Base-by-base conservation (phyloP, 129 eudicot species). In the Tagetes patula region DNA sequence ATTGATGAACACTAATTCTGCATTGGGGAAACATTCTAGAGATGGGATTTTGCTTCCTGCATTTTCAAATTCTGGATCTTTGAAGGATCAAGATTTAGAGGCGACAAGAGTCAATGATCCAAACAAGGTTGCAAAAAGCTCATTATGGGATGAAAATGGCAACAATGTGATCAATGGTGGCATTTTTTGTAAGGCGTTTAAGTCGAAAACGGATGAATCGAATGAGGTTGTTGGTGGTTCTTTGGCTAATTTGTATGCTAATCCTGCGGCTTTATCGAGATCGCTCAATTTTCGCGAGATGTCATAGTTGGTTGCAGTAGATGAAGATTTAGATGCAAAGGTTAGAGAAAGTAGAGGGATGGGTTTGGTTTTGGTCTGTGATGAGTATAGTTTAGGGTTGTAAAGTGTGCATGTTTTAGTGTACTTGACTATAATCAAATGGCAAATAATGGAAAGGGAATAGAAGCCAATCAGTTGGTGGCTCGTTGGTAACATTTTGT, bases 1-100 rank as follows among this genome's bases (percentile, higher is more conserved):
- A 70, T 37, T 34, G 36, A 73, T 33, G 84, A 81, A 59, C 74
- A 85, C 88, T 75, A 75, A 40, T 80, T 83, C 89, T 1, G 79
- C 86, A 7, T 41, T 89, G n/a, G 96, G 98, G 37, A 93, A 93
- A 47, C 96, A 86, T 78, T 75, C 95, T 14, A 84, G 98, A 75
- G 89, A 88, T 48, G 93, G 84, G 14, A 53, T 30, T 61, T 69
- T 74, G 74, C 46, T 79, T 31, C 34, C 66, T 27, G 42, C 52
- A 33, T 56, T 81, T 73, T 65, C 80, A 10, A 79, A 70, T 12
- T 72, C 48, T 8, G 71, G 76, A 13, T 33, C 11, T 47, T 40
- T 58, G 43, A 55, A 74, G 66, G 78, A 74, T 20, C 76, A 52
- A 27, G 76, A 76, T 71, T 45, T 69, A 42, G 85, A 76, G 82